Conservation (phyloP, 306 rosid species). For the Rubus parviflorus region DNA sequence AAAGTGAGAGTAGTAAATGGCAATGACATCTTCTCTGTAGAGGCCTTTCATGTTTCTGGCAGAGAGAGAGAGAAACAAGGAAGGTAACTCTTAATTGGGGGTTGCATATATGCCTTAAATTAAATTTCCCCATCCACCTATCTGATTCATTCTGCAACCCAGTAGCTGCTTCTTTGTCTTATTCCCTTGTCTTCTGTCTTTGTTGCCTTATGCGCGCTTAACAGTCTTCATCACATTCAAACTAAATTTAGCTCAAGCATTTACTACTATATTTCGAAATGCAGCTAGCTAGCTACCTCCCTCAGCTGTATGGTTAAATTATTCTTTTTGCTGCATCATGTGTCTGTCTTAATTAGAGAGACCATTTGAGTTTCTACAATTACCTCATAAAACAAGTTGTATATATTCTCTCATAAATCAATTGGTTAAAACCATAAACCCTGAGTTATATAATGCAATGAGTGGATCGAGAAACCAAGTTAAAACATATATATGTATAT, state of each 20-base stretch:
- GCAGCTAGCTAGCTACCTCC: not conserved
- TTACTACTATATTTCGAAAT: slow-evolving; percentile 5
- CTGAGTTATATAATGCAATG: not conserved
- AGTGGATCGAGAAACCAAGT: not conserved
- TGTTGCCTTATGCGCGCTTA: slow-evolving; percentile 24
- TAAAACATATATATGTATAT: too few relatives aligned
- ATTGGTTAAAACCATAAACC: not conserved
- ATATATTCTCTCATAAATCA: not conserved
- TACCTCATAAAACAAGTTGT: not conserved
- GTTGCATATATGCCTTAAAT: slow-evolving; percentile 14
- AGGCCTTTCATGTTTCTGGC: slow-evolving; percentile 44
- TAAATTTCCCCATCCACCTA: slow-evolving; percentile 38
- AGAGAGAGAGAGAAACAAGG: not conserved
- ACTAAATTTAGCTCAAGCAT: slow-evolving; percentile 26
- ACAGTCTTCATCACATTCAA: slow-evolving; percentile 19
- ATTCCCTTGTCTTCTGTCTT: slow-evolving; percentile 39
- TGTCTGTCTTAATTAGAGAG: not conserved
- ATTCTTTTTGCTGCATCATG: slow-evolving; percentile 23
- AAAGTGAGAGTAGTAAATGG: slow-evolving; percentile 36
- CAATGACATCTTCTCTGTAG: slow-evolving; percentile 44
- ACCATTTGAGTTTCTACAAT: not conserved
- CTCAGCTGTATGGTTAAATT: not conserved
- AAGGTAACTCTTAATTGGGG: not conserved
- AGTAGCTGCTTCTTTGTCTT: slow-evolving; percentile 32
- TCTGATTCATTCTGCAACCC: slow-evolving; percentile 17